Percentiles rank a stretch among this genome's conserved stretches.
Conservation (phyloP, 345 rosid species). For the Litchi chinensis region DNA sequence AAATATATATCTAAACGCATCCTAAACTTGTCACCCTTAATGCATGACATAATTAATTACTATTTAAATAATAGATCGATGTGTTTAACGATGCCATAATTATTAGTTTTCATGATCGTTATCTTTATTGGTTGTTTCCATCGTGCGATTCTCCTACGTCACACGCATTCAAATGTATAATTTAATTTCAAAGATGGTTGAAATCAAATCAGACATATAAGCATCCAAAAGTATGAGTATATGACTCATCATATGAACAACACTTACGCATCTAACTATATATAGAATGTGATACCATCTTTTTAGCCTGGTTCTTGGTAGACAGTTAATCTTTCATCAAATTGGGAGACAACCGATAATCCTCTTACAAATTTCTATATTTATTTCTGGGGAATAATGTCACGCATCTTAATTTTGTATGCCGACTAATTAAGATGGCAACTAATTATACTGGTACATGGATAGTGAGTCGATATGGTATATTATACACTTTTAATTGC, state of each 20-base stretch:
- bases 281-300: background rate
- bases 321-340: conserved; percentile 16
- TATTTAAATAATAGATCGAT: too few relatives aligned
- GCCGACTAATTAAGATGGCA: background rate
- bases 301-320: background rate
- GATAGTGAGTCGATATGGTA: too few relatives aligned
- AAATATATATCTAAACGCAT: too few relatives aligned
- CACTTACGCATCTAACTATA: background rate
- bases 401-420: too few relatives aligned
- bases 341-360: conserved; percentile 9
- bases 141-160: background rate
- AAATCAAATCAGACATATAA: background rate
- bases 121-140: background rate
- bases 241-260: conserved; percentile 6
- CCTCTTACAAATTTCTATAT: background rate
- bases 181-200: background rate
- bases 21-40: too few relatives aligned
- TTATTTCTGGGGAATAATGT: background rate
- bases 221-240: background rate
- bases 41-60: too few relatives aligned
- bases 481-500: too few relatives aligned
- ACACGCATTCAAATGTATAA: background rate
- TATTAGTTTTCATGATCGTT: background rate
- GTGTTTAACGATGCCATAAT: too few relatives aligned
- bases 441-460: too few relatives aligned